phyloP scores from a whole-genome alignment of 306 rosid genomes.

The Quercus gilva region DNA sequence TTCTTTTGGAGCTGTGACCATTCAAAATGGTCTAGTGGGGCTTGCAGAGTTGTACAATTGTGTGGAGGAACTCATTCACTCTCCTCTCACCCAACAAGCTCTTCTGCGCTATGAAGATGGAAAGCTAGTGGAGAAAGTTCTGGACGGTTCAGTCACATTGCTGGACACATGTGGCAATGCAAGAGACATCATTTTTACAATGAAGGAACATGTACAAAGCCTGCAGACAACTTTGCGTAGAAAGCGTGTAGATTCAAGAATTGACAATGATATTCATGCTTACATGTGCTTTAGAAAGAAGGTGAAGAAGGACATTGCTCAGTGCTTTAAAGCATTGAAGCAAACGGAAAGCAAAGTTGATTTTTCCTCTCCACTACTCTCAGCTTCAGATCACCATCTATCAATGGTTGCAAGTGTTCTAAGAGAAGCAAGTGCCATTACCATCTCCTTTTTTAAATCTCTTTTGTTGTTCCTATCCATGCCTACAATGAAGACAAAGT shows the following conservation, averaged over 20 bases:
- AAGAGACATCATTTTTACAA: constrained; percentile 42
- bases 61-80: constrained; percentile 53
- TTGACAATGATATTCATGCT: constrained; percentile 45
- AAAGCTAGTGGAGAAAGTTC: constrained; percentile 38
- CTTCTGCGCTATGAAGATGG: constrained; percentile 43
- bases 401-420: constrained; percentile 33
- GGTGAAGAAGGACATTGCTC: constrained; percentile 49
- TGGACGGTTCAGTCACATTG: constrained; percentile 52
- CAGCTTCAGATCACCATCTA: constrained; percentile 38
- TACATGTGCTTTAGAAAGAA: constrained; percentile 53
- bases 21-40: constrained; percentile 45
- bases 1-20: constrained; percentile 34
- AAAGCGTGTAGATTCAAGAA: constrained; percentile 47
- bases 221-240: constrained; percentile 67
- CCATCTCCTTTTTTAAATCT: constrained; percentile 43
- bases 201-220: constrained; percentile 55
- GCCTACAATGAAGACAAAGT: constrained; percentile 43
- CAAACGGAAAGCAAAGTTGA: constrained; percentile 39
- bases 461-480: constrained; percentile 46
- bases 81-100: constrained; percentile 51
- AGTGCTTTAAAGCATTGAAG: constrained; percentile 45
- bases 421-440: constrained; percentile 46
- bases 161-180: constrained; percentile 57
- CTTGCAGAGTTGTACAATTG: constrained; percentile 57
- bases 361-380: constrained; percentile 1